Evolutionary conservation across 441 rosid genomes (phyloP).

Genomic region (Syzygium syzygioides): DNA sequence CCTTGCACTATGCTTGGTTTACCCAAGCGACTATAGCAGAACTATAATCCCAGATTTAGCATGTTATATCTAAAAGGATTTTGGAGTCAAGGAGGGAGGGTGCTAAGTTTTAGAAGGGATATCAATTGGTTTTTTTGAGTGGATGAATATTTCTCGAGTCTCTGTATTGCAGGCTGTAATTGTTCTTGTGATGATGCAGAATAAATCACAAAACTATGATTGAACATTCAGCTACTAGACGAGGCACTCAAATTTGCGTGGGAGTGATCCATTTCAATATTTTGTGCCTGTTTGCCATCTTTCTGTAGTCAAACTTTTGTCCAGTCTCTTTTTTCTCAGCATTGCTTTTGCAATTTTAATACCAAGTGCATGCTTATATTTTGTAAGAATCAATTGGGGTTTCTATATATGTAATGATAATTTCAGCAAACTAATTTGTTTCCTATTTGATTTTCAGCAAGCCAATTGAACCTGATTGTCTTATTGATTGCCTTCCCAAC

Average conservation of each 20-base stretch:
- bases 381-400: background rate
- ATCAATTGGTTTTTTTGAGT: background rate
- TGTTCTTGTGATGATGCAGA: background rate
- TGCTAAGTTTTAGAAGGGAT: background rate
- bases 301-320: background rate
- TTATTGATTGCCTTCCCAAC: constrained; percentile 83
- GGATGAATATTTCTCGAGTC: background rate
- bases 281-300: background rate
- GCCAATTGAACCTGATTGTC: constrained; percentile 87
- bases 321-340: background rate
- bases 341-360: background rate
- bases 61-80: background rate
- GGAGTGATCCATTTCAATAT: background rate
- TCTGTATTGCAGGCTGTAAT: background rate
- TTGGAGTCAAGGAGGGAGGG: background rate
- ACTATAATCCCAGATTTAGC: background rate
- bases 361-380: background rate
- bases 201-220: background rate
- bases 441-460: constrained; percentile 45
- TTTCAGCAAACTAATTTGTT: background rate
- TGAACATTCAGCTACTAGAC: background rate
- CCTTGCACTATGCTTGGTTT: background rate
- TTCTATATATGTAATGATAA: background rate
- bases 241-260: background rate
- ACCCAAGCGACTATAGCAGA: background rate